Evolutionary conservation across 164 flowering plant species (phyloP), one percentile per base, ranked within the genome.

Genomic region (Warburgia ugandensis): DNA sequence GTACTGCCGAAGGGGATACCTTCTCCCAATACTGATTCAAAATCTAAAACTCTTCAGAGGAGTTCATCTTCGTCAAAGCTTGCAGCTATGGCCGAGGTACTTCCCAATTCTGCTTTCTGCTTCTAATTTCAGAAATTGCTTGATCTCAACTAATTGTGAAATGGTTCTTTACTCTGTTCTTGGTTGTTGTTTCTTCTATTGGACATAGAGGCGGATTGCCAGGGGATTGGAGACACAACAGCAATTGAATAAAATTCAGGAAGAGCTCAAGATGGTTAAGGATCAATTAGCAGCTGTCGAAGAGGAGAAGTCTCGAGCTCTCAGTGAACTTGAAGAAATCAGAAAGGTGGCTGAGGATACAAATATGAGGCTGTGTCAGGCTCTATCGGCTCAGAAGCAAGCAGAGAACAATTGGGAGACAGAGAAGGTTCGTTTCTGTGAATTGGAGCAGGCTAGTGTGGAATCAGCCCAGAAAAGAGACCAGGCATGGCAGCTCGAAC

Each of bases 261-360:
- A 69, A 37, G 84, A 74, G 54, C 26, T 74, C 37, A 47, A 43
- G 48, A 49, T 37, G 54, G 41, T 56, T 27, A 72, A 57, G 56
- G 66, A 73, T 31, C 60, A 55, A 52, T 51, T 80, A 46, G 38
- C 19, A 13, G 62, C 48, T 7, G 52, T 37, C 0, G 74, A 72
- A 56, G 68, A 61, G 40, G 81, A 75, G 63, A 73, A 71, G 45
- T 57, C 68, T 19, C 61, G 50, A 43, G 71, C 63, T 21, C 37
- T 63, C 4, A 56, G 62, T 41, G 86, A 81, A 53, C 68, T 77
- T 11, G 29, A 43, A 41, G 75, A 54, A 47, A 66, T 66, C 70
- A 77, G 74, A 61, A 70, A 59, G 62, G 62, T 59, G 36, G 70
- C 72, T 17, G 58, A 63, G 2, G 73, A 65, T 29, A 73, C 71